These are phyloP conservation scores for Xylaria flabelliformis DNA, from an alignment of 495 filamentous ascomycete species.

Conservation along the genomic window DNA sequence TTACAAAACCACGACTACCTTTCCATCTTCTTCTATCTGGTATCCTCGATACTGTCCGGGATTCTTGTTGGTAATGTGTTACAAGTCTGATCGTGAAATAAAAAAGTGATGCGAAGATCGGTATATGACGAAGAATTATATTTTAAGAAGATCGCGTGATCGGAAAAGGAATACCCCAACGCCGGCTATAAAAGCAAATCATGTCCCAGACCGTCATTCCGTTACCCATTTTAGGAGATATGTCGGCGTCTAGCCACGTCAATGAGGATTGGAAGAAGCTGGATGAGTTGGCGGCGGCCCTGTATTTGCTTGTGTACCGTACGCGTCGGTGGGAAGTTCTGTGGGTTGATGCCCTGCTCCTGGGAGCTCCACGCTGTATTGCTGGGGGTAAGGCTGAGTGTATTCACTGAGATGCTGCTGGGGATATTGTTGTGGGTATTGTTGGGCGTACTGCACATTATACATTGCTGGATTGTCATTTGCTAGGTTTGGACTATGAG, in stretches of 20 bases:
- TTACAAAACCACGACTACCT: neutral
- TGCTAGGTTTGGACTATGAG: neutral
- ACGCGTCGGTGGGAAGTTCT: constrained; percentile 32
- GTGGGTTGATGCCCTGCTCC: constrained; percentile 28
- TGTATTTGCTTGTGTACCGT: neutral
- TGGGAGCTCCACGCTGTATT: constrained; percentile 34
- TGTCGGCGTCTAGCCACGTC: neutral
- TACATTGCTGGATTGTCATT: constrained; percentile 20
- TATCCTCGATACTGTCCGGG: neutral
- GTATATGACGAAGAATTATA: neutral
- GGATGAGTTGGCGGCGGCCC: constrained; percentile 14
- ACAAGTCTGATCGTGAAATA: neutral
- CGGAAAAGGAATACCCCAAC: constrained; percentile 12
- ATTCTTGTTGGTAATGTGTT: neutral
- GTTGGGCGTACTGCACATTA: constrained; percentile 30
- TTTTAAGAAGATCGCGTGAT: neutral
- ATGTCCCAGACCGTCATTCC: neutral
- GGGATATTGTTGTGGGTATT: constrained; percentile 32
- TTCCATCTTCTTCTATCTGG: neutral
- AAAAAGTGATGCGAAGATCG: neutral
- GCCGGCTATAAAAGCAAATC: constrained; percentile 22
- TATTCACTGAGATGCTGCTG: constrained; percentile 32
- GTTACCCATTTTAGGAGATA: neutral
- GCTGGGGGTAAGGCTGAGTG: constrained; percentile 26
- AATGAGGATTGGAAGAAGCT: neutral